Conservation (phyloP, 306 rosid species). For the Cicer yamashitae region DNA sequence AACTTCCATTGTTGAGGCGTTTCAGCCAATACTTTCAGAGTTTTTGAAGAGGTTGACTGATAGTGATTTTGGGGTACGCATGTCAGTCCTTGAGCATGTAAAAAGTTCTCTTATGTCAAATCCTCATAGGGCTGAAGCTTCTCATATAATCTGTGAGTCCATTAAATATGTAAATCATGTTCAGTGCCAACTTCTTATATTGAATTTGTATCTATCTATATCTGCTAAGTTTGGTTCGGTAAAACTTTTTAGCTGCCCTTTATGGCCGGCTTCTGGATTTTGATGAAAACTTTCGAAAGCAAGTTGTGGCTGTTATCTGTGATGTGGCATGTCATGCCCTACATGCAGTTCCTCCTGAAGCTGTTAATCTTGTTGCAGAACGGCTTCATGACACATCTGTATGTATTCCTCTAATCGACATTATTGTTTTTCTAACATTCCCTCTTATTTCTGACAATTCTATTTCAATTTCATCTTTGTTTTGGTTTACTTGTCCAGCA, state of each 20-base stretch:
- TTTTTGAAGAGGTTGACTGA: slow-evolving; percentile 91
- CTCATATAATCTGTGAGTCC: slow-evolving; percentile 79
- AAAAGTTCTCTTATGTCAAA: slow-evolving; percentile 80
- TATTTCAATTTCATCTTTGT: slow-evolving; percentile 37
- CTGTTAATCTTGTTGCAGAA: slow-evolving; percentile 85
- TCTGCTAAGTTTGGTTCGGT: slow-evolving; percentile 48
- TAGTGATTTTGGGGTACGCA: slow-evolving; percentile 71
- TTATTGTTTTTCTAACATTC: slow-evolving; percentile 18
- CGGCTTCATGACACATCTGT: slow-evolving; percentile 96
- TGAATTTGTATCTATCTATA: neutral
- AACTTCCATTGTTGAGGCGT: slow-evolving; percentile 67
- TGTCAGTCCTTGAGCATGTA: slow-evolving; percentile 76
- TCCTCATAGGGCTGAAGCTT: slow-evolving; percentile 76
- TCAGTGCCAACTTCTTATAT: slow-evolving; percentile 29
- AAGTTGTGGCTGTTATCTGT: slow-evolving; percentile 90
- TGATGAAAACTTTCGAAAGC: slow-evolving; percentile 85
- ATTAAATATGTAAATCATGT: slow-evolving; percentile 33
- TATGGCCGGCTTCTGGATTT: slow-evolving; percentile 86
- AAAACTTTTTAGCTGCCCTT: slow-evolving; percentile 72
- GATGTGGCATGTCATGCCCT: slow-evolving; percentile 75
- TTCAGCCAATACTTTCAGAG: slow-evolving; percentile 88
- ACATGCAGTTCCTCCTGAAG: slow-evolving; percentile 68
- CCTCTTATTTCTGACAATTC: slow-evolving; percentile 35
- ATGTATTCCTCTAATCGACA: slow-evolving; percentile 47
- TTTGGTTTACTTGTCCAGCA: slow-evolving; percentile 63